A percentile compares a stretch with the other conserved stretches of the same genome.
phyloP scores from a whole-genome alignment of 108 stramenopile species.

The Discostella pseudostelligera region DNA sequence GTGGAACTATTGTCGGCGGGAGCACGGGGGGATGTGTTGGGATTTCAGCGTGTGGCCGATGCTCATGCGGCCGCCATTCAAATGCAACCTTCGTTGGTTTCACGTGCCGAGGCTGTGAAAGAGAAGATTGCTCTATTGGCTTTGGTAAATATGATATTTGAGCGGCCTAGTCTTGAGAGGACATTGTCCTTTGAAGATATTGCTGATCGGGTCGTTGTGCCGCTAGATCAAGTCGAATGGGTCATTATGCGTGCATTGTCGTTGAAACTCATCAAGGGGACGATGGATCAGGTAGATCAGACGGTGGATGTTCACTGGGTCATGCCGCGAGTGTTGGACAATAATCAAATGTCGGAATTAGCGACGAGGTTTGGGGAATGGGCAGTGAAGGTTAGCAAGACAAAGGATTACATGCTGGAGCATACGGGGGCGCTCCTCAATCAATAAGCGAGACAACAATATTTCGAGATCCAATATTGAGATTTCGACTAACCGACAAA shows the following conservation, averaged over 20 bases:
- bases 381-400: constrained; percentile 73
- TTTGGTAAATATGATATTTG: constrained; percentile 93
- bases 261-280: constrained; percentile 87
- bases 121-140: constrained; percentile 96
- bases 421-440: constrained; percentile 41
- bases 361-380: constrained; percentile 82
- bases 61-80: constrained; percentile 62
- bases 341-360: constrained; percentile 76
- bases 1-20: constrained; percentile 82
- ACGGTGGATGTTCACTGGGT: constrained; percentile 94
- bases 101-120: constrained; percentile 76
- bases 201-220: constrained; percentile 68
- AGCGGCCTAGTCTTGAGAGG: constrained; percentile 87
- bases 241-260: constrained; percentile 95
- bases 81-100: constrained; percentile 84
- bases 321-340: constrained; percentile 93
- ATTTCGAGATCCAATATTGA: too few relatives aligned
- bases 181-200: constrained; percentile 88
- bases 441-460: constrained; percentile 11
- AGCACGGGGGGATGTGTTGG: constrained; percentile 84
- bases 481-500: too few relatives aligned
- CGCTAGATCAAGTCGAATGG: constrained; percentile 95
- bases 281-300: constrained; percentile 87
- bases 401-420: constrained; percentile 70
- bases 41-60: constrained; percentile 66